These are phyloP conservation scores for Beta macrorhiza DNA, from an alignment of 179 eudicot genomes.

Conservation along the genomic window DNA sequence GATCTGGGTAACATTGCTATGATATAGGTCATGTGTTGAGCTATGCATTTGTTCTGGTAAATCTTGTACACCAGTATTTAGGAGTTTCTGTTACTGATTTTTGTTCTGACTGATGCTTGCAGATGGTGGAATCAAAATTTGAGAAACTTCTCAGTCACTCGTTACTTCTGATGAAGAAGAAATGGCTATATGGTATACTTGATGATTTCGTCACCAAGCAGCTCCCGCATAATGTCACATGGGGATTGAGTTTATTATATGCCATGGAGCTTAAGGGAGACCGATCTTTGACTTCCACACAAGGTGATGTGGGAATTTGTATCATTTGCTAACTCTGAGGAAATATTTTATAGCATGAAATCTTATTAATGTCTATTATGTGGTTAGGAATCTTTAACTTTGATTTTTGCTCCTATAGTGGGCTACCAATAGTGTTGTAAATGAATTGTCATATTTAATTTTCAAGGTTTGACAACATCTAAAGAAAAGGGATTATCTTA, in stretches of 20 bases:
- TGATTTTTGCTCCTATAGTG: background rate
- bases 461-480: background rate
- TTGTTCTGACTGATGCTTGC: slow-evolving; percentile 25
- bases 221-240: slow-evolving; percentile 96
- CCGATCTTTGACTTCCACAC: slow-evolving; percentile 85
- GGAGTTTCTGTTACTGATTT: slow-evolving; percentile 1
- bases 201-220: slow-evolving; percentile 92
- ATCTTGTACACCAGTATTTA: background rate
- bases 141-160: slow-evolving; percentile 74
- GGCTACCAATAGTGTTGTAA: background rate
- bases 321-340: background rate
- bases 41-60: background rate
- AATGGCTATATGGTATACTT: slow-evolving; percentile 80
- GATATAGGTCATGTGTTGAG: background rate
- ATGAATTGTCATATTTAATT: background rate
- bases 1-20: background rate
- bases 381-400: background rate
- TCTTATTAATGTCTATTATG: too few species aligned
- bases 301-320: slow-evolving; percentile 52
- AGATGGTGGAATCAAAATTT: slow-evolving; percentile 90
- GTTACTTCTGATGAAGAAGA: slow-evolving; percentile 64
- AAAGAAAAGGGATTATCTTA: background rate
- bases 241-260: slow-evolving; percentile 95
- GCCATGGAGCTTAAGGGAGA: slow-evolving; percentile 95
- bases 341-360: background rate